A percentile compares a stretch with the other conserved stretches of the same genome.
phyloP scores from a whole-genome alignment of 2,329 filamentous ascomycete species.

The Pseudogymnoascus sp. region DNA sequence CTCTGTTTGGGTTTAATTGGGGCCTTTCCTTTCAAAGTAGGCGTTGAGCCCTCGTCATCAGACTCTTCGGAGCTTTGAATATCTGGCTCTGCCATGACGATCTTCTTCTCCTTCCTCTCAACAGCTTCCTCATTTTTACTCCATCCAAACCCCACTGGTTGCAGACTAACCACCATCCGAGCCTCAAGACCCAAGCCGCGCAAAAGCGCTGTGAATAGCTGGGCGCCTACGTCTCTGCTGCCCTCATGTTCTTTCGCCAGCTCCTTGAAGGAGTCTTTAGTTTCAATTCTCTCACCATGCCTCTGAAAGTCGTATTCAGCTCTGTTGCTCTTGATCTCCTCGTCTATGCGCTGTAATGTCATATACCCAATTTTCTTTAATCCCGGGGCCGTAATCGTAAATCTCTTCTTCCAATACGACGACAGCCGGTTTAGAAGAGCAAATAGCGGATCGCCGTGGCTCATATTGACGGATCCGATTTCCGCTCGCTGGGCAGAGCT shows the following conservation, averaged over 20 bases:
- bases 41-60: slow-evolving; percentile 8
- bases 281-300: slow-evolving; percentile 70
- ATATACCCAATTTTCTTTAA: slow-evolving; percentile 88
- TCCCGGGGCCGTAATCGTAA: slow-evolving; percentile 66
- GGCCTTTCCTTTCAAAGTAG: slow-evolving; percentile 16
- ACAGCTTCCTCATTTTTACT: slow-evolving; percentile 75
- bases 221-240: slow-evolving; percentile 78
- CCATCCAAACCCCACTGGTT: slow-evolving; percentile 85
- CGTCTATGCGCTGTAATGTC: slow-evolving; percentile 62
- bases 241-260: slow-evolving; percentile 64
- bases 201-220: slow-evolving; percentile 80
- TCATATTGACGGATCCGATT: slow-evolving; percentile 64
- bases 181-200: slow-evolving; percentile 74
- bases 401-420: slow-evolving; percentile 82
- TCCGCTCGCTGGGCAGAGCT: slow-evolving; percentile 60
- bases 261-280: slow-evolving; percentile 57
- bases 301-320: slow-evolving; percentile 50
- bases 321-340: slow-evolving; percentile 59
- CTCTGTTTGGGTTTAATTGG: slow-evolving; percentile 15
- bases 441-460: slow-evolving; percentile 72
- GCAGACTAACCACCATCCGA: slow-evolving; percentile 74
- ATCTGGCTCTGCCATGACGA: slow-evolving; percentile 33
- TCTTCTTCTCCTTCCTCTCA: slow-evolving; percentile 24
- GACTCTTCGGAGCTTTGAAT: slow-evolving; percentile 20
- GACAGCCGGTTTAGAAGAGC: slow-evolving; percentile 67